phyloP scores from a whole-genome alignment of 2,329 filamentous ascomycete species.

The Ceratocystis huliohia region DNA sequence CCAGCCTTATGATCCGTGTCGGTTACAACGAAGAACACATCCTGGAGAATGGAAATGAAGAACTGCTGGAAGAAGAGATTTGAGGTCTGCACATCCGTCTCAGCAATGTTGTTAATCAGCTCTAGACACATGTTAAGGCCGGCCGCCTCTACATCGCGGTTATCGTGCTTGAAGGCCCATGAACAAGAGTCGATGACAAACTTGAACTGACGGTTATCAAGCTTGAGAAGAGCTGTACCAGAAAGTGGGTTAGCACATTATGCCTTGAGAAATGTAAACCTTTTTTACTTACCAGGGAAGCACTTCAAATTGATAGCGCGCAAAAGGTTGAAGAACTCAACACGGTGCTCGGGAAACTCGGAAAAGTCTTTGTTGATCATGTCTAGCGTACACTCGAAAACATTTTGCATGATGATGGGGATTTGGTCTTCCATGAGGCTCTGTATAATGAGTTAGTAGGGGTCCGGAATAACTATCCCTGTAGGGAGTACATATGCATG shows the following conservation, averaged over 20 bases:
- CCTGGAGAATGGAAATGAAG: slow-evolving; percentile 88
- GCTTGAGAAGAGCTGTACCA: slow-evolving; percentile 60
- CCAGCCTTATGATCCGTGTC: slow-evolving; percentile 98
- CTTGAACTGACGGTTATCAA: slow-evolving; percentile 95
- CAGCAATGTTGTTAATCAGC: slow-evolving; percentile 92
- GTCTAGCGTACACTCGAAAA: slow-evolving; percentile 94
- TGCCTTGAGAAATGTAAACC: not conserved
- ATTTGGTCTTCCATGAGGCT: slow-evolving; percentile 97
- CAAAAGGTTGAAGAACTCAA: slow-evolving; percentile 98
- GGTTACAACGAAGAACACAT: slow-evolving; percentile 95
- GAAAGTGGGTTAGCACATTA: slow-evolving; percentile 11
- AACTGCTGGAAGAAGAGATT: slow-evolving; percentile 98
- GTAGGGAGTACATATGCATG: slow-evolving; percentile 12
- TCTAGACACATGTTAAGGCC: slow-evolving; percentile 97
- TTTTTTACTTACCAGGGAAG: slow-evolving; percentile 54
- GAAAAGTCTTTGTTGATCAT: slow-evolving; percentile 99
- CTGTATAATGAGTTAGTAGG: slow-evolving; percentile 36
- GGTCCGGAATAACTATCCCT: slow-evolving; percentile 21
- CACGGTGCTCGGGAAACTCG: slow-evolving; percentile 93
- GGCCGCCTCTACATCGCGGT: slow-evolving; percentile 90
- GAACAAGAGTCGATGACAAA: slow-evolving; percentile 98
- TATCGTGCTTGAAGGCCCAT: slow-evolving; percentile 99
- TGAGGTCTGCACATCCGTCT: slow-evolving; percentile 72
- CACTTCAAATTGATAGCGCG: slow-evolving; percentile 94
- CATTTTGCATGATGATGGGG: slow-evolving; percentile 92